phyloP scores from a whole-genome alignment of 2,329 filamentous ascomycete genomes.

The Ceratocystis destructans region DNA sequence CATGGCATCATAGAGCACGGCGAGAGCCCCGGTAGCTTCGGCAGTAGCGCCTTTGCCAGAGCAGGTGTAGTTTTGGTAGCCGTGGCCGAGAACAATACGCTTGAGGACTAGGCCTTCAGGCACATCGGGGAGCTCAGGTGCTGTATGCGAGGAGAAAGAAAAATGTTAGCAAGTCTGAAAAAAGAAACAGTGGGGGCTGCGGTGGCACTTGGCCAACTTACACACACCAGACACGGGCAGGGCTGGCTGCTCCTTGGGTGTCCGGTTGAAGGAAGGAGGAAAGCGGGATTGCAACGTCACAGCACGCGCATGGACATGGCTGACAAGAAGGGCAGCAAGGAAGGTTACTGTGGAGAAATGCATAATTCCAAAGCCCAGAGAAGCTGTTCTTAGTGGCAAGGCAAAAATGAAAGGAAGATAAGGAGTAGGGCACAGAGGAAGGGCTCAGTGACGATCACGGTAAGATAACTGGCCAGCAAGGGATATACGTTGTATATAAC shows the following conservation, averaged over 20 bases:
- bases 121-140: conserved; percentile 32
- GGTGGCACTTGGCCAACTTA: not conserved
- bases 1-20: conserved; percentile 46
- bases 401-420: not conserved
- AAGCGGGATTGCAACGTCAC: not conserved
- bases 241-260: not conserved
- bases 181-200: not conserved
- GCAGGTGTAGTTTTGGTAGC: conserved; percentile 48
- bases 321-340: not conserved
- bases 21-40: conserved; percentile 34
- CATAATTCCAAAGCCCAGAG: not conserved
- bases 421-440: not conserved
- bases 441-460: not conserved
- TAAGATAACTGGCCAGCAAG: no score
- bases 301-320: not conserved
- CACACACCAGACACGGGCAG: conserved; percentile 8
- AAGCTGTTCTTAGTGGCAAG: no score
- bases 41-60: not conserved
- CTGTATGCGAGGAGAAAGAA: not conserved
- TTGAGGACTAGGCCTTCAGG: conserved; percentile 32
- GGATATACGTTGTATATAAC: not conserved
- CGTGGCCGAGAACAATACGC: conserved; percentile 47
- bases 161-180: conserved; percentile 15
- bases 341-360: not conserved
- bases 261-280: not conserved